Base-by-base conservation (phyloP, 192 early-diverging fungal genomes). In the Coemansia sp. region DNA sequence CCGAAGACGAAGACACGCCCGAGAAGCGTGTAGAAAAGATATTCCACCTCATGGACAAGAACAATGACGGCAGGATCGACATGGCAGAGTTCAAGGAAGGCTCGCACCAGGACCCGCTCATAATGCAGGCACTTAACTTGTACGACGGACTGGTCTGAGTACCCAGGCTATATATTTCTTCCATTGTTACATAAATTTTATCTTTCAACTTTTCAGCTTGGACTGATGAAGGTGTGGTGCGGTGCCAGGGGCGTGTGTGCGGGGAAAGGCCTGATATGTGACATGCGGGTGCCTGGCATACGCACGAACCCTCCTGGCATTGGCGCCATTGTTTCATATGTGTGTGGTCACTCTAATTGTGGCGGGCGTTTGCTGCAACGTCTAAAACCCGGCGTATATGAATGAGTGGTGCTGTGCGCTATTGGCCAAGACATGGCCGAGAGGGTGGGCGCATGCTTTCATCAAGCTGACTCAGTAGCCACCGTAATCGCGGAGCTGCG, bases 11-110 rank as follows among this genome's bases (percentile, higher is more conserved):
- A 73, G 92, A 93, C 69, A 96, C 94, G 23, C 92, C 95, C 4
- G 89, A 94, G 66, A 93, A 94, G 75, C 87, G 95, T 16, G 96
- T 96, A 10, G 86, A 91, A 40, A 98, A 98, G 85, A 91, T 98
- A 52, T 95, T 96, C 82, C 74, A 86, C 26, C 67, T 93, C 49
- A 95, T 98, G 95, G 95, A 96, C 76, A 86, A 89, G 86, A 89
- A 96, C 82, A 85, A 84, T n/a, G 94, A 95, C 66, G 94, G 92
- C 30, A 76, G 77, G 46, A 77, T 97, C 42, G 92, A 88, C 47
- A 88, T 92, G 73, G 90, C 92, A 21, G 94, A 96, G 79, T 98
- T 96, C 74, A 87, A 90, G 69, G 89, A 94, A 74, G 95, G 95
- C 33, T 92, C 92, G 49, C 89, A 90, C 72, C 90, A 90, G 67